Base-by-base conservation (phyloP, 805 yeast species). In the Priceomyces fermenticarens region DNA sequence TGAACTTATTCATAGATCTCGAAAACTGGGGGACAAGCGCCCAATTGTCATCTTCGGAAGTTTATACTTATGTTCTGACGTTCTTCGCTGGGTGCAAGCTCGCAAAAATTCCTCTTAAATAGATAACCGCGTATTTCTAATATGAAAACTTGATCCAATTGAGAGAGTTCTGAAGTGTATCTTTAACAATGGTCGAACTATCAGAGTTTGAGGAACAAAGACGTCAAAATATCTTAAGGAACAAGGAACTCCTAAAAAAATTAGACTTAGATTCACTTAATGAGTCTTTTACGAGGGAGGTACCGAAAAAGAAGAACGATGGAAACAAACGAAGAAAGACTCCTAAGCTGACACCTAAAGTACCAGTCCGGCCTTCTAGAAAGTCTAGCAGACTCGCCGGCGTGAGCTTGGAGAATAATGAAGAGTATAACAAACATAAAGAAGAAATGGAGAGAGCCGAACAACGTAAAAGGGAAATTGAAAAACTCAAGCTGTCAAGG, bases 351-450 rank as follows among this genome's bases (percentile, higher is more conserved):
- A 47, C 42, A 10, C 52, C 47, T 10, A 56, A 52, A 30, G 54
- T 59, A 27, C 42, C 51, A 14, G 41, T 45, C 2, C 54, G 70
- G 11, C 95, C 96, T 0, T 70, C 81, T 1, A 72, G 97, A 56
- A 73, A 89, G 45, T 88, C 97, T 0, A 72, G 88, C 37, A 70
- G 97, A 48, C 54, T 90, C 16, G 87, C 88, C 3, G 96, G 96
- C 1, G 73, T 80, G 1, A 70, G 77, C 44, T 57, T 74, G 40
- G 90, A 81, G 43, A 77, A 73, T 38, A 67, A 75, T 5, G 70
- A 63, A 32, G 70, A 66, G 38, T 59, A 54, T 38, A 55, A 55
- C 25, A 68, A 63, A 42, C 44, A 62, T 13, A 70, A 62, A 39
- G 68, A 55, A 35, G 68, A 66, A 35, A 51, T 54, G 31, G 72